Conservation (phyloP, 1,139 yeast genomes). For the Debaryomyces singareniensis region DNA sequence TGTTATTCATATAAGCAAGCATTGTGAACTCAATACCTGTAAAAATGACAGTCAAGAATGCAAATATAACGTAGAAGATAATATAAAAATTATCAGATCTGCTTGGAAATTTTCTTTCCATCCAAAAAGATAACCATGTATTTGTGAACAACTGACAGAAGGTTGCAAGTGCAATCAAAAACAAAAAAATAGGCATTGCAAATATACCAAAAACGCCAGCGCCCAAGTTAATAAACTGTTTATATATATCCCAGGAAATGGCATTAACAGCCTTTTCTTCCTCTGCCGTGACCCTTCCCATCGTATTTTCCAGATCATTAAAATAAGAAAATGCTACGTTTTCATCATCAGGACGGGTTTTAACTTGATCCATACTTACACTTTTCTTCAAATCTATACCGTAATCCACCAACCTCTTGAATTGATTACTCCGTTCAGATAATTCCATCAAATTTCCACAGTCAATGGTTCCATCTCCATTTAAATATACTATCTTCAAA, state of each 20-base stretch:
- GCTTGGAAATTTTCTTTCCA: constrained; percentile 20
- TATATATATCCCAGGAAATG: constrained; percentile 30
- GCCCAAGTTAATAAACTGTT: constrained; percentile 30
- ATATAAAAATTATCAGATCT: constrained; percentile 23
- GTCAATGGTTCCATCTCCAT: constrained; percentile 30
- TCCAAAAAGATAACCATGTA: constrained; percentile 38
- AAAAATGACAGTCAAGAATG: constrained; percentile 39
- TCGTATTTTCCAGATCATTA: constrained; percentile 13
- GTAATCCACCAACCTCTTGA: constrained; percentile 23
- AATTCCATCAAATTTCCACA: constrained; percentile 26
- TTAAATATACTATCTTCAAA: constrained; percentile 25
- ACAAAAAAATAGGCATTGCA: constrained; percentile 26
- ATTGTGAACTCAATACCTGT: constrained; percentile 47
- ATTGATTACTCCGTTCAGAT: constrained; percentile 15
- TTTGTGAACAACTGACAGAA: constrained; percentile 32
- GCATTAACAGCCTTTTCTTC: constrained; percentile 38
- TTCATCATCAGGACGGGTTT: constrained; percentile 6
- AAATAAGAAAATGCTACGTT: constrained; percentile 4
- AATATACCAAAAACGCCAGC: constrained; percentile 31
- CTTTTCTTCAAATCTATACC: neutral
- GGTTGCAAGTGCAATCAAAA: constrained; percentile 35
- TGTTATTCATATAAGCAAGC: constrained; percentile 49
- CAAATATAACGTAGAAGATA: constrained; percentile 26
- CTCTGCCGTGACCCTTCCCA: constrained; percentile 23
- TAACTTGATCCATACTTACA: constrained; percentile 3